Conservation (phyloP, 805 yeast genomes). For the Torulaspora indica region DNA sequence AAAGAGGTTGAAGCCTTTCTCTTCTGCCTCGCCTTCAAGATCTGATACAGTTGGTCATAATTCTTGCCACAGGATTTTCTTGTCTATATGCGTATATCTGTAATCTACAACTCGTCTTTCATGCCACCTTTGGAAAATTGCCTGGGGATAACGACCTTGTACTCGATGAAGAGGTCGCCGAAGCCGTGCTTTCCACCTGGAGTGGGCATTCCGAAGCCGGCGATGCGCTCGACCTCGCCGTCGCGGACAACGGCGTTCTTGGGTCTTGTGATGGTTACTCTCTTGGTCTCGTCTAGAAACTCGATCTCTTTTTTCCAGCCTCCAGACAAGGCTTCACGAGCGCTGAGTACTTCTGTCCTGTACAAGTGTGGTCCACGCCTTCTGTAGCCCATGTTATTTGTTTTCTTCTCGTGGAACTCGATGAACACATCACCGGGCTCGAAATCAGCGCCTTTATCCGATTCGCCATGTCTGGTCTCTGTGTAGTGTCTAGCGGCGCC, state of each 20-base stretch:
- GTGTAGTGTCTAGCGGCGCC: slow-evolving; percentile 63
- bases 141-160: slow-evolving; percentile 43
- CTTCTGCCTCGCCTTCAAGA: slow-evolving; percentile 25
- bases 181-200: slow-evolving; percentile 34
- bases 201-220: slow-evolving; percentile 83
- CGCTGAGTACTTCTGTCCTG: slow-evolving; percentile 71
- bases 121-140: slow-evolving; percentile 12
- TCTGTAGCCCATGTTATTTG: slow-evolving; percentile 72
- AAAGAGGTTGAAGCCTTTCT: slow-evolving; percentile 32
- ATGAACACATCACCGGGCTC: slow-evolving; percentile 74
- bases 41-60: slow-evolving; percentile 38
- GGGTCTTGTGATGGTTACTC: slow-evolving; percentile 44
- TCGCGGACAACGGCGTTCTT: slow-evolving; percentile 49
- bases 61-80: slow-evolving; percentile 30
- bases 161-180: slow-evolving; percentile 51
- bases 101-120: slow-evolving; percentile 24
- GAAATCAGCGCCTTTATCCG: slow-evolving; percentile 79
- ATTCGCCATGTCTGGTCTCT: slow-evolving; percentile 64
- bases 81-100: slow-evolving; percentile 8
- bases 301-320: slow-evolving; percentile 71
- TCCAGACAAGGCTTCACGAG: slow-evolving; percentile 70
- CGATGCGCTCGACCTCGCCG: slow-evolving; percentile 68
- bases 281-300: slow-evolving; percentile 59
- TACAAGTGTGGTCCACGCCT: slow-evolving; percentile 70
- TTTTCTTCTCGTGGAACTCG: slow-evolving; percentile 49